Evolutionary conservation across 2,329 filamentous ascomycete species (phyloP).

Genomic region (Trichoderma endophyticum): DNA sequence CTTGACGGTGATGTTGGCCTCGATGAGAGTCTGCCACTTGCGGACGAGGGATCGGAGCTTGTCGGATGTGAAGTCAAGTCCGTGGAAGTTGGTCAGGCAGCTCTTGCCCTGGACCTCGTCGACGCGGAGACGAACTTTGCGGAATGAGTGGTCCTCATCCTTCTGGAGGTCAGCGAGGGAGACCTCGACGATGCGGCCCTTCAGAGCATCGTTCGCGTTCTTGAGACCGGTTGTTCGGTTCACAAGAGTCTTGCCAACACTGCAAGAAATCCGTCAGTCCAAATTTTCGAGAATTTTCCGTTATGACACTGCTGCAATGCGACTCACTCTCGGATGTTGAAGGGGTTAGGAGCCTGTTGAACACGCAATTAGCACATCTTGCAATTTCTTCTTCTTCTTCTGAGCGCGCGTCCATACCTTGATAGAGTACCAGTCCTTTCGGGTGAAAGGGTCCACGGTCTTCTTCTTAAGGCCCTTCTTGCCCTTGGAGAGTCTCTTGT

Average conservation of each 20-base stretch:
- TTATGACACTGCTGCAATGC: neutral
- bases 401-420: constrained; percentile 58
- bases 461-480: constrained; percentile 99
- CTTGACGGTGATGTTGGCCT: constrained; percentile 99
- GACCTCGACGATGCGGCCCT: constrained; percentile 98
- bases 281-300: neutral
- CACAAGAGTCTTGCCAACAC: constrained; percentile 99
- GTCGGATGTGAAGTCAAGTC: constrained; percentile 99
- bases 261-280: constrained; percentile 41
- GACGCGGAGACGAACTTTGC: constrained; percentile 98
- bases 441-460: constrained; percentile 92
- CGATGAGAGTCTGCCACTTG: constrained; percentile 99
- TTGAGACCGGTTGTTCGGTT: constrained; percentile 99
- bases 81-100: constrained; percentile 99
- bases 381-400: neutral
- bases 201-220: constrained; percentile 99
- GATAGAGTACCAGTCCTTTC: constrained; percentile 99
- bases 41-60: constrained; percentile 98
- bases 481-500: constrained; percentile 99
- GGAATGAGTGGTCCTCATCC: constrained; percentile 99
- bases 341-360: constrained; percentile 83
- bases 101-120: constrained; percentile 99
- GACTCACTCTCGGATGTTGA: constrained; percentile 93
- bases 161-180: constrained; percentile 99
- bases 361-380: neutral